These are phyloP conservation scores for Pleurotus ostreatus DNA, from an alignment of 768 basidiomycete species.

Conservation along the genomic window DNA sequence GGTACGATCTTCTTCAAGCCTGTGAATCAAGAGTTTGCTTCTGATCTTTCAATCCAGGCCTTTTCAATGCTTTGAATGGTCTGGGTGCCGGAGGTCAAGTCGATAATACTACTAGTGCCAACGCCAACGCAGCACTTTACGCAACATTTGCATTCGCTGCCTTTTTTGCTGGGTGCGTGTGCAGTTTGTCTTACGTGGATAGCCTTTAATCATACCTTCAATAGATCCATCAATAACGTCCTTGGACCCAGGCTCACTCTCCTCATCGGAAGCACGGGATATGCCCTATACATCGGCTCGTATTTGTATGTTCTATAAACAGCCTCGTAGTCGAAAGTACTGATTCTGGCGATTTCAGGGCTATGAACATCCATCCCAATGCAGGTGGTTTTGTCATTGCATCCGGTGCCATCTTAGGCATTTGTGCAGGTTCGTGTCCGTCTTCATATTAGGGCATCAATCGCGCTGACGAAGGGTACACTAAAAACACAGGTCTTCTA, in stretches of 20 bases:
- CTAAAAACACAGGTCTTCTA: conserved; percentile 35
- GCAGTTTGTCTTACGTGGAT: neutral
- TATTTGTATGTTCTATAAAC: conserved; percentile 48
- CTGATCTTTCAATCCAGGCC: conserved; percentile 35
- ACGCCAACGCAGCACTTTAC: conserved; percentile 69
- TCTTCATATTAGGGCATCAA: conserved; percentile 37
- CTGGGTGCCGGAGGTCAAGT: conserved; percentile 79
- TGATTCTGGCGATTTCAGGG: conserved; percentile 31
- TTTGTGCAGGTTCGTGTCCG: conserved; percentile 45
- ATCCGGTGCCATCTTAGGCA: conserved; percentile 69
- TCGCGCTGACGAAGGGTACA: conserved; percentile 50
- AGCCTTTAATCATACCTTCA: neutral
- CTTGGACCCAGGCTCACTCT: conserved; percentile 73
- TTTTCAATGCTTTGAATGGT: conserved; percentile 78
- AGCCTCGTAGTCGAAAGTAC: too few species aligned
- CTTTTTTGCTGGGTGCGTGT: conserved; percentile 30
- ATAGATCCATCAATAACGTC: conserved; percentile 75
- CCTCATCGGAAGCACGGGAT: conserved; percentile 68
- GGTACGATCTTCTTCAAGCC: conserved; percentile 28
- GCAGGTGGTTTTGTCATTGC: conserved; percentile 63
- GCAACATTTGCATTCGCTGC: conserved; percentile 41
- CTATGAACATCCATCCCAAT: conserved; percentile 62
- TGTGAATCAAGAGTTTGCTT: neutral
- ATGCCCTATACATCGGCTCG: conserved; percentile 69
- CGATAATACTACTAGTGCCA: conserved; percentile 60